These are phyloP conservation scores for Leucocoprinus birnbaumii DNA, from an alignment of 768 basidiomycete species.

Conservation along the genomic window DNA sequence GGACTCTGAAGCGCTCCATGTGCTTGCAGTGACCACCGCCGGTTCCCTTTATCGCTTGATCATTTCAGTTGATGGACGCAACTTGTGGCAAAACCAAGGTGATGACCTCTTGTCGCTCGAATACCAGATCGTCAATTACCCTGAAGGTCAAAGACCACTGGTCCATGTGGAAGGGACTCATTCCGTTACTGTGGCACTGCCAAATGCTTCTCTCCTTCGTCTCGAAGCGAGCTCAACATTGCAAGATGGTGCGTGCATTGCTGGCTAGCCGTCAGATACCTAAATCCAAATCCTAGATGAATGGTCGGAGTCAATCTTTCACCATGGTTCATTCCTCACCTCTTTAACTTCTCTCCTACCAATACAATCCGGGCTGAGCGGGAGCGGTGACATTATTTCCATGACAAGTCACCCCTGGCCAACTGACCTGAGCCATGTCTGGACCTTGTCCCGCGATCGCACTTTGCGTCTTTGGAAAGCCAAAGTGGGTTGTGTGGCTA, in stretches of 20 bases:
- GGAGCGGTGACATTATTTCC: conserved; percentile 63
- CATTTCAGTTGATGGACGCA: conserved; percentile 52
- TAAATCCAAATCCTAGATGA: conserved; percentile 43
- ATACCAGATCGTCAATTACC: conserved; percentile 56
- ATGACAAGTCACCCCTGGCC: conserved; percentile 74
- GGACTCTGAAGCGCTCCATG: conserved; percentile 54
- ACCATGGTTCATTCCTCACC: conserved; percentile 65
- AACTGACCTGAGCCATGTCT: conserved; percentile 70
- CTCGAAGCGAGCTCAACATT: conserved; percentile 63
- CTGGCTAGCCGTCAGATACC: conserved; percentile 10
- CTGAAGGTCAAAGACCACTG: conserved; percentile 38
- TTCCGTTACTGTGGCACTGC: conserved; percentile 59
- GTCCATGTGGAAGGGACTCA: conserved; percentile 69
- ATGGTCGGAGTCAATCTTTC: conserved; percentile 66
- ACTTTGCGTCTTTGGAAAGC: conserved; percentile 84
- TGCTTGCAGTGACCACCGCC: conserved; percentile 63
- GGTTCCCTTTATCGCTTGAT: conserved; percentile 76
- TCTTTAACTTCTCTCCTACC: conserved; percentile 68
- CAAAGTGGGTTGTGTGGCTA: conserved; percentile 68
- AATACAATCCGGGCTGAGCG: conserved; percentile 40
- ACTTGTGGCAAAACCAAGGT: conserved; percentile 57
- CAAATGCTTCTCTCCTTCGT: conserved; percentile 63
- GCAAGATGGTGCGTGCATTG: conserved; percentile 50
- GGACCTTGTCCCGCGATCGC: conserved; percentile 86
- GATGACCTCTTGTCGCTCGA: conserved; percentile 62